These are phyloP conservation scores for Spizellomyces sp. DNA, from an alignment of 192 early-diverging fungal species.

Conservation along the genomic window DNA sequence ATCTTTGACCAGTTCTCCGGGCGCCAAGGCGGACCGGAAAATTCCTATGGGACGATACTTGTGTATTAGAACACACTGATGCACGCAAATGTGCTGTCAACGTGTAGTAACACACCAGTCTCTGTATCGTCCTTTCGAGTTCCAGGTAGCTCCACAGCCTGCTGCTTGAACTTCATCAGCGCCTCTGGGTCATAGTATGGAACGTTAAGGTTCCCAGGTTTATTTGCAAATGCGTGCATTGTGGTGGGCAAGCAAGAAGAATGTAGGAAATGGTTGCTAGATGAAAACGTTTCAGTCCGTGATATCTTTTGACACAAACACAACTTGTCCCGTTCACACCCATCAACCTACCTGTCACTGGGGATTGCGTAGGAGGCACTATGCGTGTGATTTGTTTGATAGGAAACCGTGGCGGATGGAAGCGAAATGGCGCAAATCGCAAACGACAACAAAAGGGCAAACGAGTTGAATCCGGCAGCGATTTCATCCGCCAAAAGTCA, in stretches of 20 bases:
- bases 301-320: no score
- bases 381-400: no score
- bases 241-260: no score
- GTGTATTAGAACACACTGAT: not conserved
- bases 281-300: no score
- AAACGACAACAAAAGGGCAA: slow-evolving; percentile 41
- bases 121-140: slow-evolving; percentile 20
- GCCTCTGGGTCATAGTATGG: slow-evolving; percentile 14
- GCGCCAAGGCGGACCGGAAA: slow-evolving; percentile 45
- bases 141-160: slow-evolving; percentile 30
- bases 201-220: slow-evolving; percentile 3
- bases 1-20: slow-evolving; percentile 36
- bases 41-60: slow-evolving; percentile 24
- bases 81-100: not conserved
- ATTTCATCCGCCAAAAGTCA: slow-evolving; percentile 57
- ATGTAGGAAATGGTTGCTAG: no score
- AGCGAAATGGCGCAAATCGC: not conserved
- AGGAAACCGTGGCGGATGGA: no score
- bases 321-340: no score
- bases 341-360: no score
- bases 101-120: slow-evolving; percentile 16
- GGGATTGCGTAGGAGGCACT: no score
- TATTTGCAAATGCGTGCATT: not conserved
- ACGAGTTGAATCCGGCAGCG: slow-evolving; percentile 46
- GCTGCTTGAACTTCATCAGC: slow-evolving; percentile 26